Base-by-base conservation (phyloP, 2,329 filamentous ascomycete species). In the Leptodontidium sp. region DNA sequence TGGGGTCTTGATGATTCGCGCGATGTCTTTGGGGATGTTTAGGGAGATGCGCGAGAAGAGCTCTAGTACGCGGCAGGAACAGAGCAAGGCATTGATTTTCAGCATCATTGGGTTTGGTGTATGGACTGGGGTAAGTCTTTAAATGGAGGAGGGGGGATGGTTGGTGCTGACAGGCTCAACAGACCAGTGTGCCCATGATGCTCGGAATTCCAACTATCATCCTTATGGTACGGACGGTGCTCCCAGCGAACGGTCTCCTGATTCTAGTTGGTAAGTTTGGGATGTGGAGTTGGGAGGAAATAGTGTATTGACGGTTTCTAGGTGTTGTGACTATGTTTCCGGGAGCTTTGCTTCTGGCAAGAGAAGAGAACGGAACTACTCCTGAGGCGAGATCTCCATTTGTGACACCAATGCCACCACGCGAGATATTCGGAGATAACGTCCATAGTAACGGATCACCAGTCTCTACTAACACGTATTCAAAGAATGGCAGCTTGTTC, bases 331-430 rank as follows among this genome's bases (percentile, higher is more conserved):
- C 72, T 0, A 66, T 75, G n/a, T 78, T 73, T 57, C 68, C 71
- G 7, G 70, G 65, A 17, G 70, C 70, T 21, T 68, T 78, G 35
- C 65, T 79, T 29, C 66, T 71, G 8, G 62, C 66, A 7, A 68
- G 69, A 64, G 70, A 73, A 49, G 72, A 75, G 14, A 71, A 76
- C 43, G 62, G 45, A 17, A 74, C 68, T 6, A 78, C 73, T 32
- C 73, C 76, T 0, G 77, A 78, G 69, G 75, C 77, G 50, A 70
- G 66, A 61, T 79, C 77, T 12, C 78, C 78, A 17, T 79, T 78
- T 57, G 69, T 50, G 47, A n/a, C 68, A 26, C 72, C 75, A 8
- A 65, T 72, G 17, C 69, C 72, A 35, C 71, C 69, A 61, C 70
- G 75, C 64, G 71, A 76, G 15, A 29, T 74, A 5, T 73, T 74